Evolutionary conservation across 306 rosid genomes (phyloP).

Genomic region (Medicago arabica): DNA sequence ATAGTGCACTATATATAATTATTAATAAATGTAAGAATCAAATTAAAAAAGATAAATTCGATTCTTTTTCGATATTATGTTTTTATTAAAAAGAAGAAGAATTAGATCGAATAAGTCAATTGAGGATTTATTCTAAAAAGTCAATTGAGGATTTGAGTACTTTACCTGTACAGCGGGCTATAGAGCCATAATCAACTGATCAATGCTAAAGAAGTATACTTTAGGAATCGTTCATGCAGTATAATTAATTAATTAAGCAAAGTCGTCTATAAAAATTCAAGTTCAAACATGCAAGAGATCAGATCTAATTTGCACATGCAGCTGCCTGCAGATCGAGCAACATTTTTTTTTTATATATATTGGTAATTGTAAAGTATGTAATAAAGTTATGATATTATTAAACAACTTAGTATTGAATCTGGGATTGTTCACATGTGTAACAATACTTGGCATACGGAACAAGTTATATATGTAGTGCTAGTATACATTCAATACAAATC

Average conservation of each 20-base stretch:
- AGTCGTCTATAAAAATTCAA: background rate
- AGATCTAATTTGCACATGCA: background rate
- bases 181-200: background rate
- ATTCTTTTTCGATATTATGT: no score
- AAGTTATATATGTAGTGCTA: background rate
- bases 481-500: background rate
- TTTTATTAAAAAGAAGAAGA: background rate
- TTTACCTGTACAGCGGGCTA: background rate
- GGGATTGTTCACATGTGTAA: background rate
- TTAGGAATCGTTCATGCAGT: background rate
- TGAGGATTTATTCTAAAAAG: background rate
- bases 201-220: background rate
- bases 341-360: background rate
- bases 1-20: no score
- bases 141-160: background rate
- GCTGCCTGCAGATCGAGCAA: background rate
- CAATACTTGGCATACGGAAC: background rate
- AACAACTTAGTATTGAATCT: background rate
- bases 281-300: slow-evolving; percentile 3
- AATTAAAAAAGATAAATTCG: no score
- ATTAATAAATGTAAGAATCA: no score
- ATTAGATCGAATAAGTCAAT: background rate
- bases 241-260: background rate
- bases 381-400: background rate
- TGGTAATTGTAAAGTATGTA: no score